phyloP scores from a whole-genome alignment of 331 rosid species.

The Malus hybrid region DNA sequence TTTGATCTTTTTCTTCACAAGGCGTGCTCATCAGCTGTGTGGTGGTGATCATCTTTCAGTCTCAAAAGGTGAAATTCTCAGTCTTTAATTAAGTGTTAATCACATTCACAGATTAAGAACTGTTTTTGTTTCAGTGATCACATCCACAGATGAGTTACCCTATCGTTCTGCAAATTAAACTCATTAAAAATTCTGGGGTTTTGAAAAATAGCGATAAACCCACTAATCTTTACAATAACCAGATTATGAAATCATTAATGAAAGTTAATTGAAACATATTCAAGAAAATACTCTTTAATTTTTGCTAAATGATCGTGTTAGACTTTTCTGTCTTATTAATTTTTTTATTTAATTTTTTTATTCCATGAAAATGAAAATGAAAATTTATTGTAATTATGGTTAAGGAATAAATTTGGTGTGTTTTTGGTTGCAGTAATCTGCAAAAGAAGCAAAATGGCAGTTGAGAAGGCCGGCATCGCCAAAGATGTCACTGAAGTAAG shows the following conservation, averaged over 20 bases:
- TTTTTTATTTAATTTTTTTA: too few relatives aligned
- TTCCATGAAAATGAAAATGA: not conserved
- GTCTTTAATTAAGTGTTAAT: not conserved
- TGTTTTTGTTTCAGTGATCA: not conserved
- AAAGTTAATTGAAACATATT: not conserved
- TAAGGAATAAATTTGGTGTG: not conserved
- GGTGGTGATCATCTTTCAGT: not conserved
- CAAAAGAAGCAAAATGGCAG: constrained; percentile 28
- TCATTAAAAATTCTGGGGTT: not conserved
- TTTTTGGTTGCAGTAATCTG: constrained; percentile 23
- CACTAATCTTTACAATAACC: not conserved
- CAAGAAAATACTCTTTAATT: not conserved
- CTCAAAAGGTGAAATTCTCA: not conserved
- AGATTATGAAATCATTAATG: not conserved
- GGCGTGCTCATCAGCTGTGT: not conserved
- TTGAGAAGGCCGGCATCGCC: constrained; percentile 39
- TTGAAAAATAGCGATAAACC: not conserved
- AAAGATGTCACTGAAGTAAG: constrained; percentile 56
- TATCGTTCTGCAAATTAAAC: not conserved
- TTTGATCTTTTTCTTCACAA: not conserved
- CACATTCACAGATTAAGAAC: not conserved
- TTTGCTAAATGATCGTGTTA: not conserved
- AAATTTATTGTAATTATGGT: not conserved
- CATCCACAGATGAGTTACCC: not conserved
- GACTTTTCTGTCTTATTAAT: not conserved